Evolutionary conservation across 73 alveolate species (phyloP).

Genomic region (Tetrahymena elliotti): DNA sequence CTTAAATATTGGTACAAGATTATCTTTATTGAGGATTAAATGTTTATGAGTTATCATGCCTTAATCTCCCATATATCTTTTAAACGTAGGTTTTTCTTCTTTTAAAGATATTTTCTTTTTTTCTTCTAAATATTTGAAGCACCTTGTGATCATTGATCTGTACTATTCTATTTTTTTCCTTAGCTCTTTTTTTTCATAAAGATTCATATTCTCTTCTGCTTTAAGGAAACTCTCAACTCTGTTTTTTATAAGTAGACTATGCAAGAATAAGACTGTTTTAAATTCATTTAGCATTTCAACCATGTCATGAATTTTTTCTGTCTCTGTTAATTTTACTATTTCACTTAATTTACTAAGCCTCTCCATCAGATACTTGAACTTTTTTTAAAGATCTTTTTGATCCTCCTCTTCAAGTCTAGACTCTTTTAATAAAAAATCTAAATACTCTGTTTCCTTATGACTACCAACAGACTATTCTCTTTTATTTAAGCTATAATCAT

Average conservation of each 20-base stretch:
- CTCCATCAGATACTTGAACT: neutral
- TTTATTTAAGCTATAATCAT: neutral
- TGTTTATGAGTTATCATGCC: neutral
- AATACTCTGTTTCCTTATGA: neutral
- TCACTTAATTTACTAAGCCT: neutral
- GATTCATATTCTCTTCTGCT: neutral
- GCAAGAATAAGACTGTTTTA: neutral
- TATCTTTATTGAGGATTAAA: neutral
- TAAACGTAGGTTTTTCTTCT: neutral
- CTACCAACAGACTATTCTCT: neutral
- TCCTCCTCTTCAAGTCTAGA: neutral
- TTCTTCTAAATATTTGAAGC: neutral
- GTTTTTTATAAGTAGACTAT: neutral
- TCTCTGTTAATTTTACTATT: neutral
- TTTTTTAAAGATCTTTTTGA: neutral
- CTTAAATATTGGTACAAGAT: neutral
- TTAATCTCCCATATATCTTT: neutral
- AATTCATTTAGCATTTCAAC: neutral
- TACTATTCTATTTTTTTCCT: neutral
- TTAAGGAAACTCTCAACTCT: neutral
- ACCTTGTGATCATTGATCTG: neutral
- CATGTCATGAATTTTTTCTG: neutral
- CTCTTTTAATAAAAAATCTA: neutral
- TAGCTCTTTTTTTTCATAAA: neutral
- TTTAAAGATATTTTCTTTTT: neutral